Conservation (phyloP, 345 rosid genomes). For the Eucalyptus sp. region DNA sequence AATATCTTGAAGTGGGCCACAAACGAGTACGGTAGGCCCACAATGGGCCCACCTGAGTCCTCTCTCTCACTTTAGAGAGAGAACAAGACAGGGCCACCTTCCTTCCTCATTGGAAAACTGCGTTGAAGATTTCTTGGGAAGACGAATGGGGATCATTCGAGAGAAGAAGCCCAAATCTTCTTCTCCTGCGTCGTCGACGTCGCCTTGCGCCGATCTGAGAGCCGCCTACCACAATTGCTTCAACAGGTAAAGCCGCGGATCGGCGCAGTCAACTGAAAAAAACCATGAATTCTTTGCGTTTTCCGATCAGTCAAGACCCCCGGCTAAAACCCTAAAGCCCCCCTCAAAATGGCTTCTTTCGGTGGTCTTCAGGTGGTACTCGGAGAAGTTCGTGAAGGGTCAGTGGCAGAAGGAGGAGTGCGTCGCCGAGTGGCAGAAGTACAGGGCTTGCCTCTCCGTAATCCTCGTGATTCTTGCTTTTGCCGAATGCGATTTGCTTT, state of each 20-base stretch:
- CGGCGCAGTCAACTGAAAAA: neutral
- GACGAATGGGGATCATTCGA: constrained; percentile 23
- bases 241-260: constrained; percentile 25
- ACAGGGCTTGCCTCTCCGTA: constrained; percentile 80
- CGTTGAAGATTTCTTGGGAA: neutral
- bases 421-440: constrained; percentile 59
- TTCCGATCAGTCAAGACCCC: neutral
- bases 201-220: constrained; percentile 66
- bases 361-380: constrained; percentile 52
- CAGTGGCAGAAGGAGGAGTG: constrained; percentile 78
- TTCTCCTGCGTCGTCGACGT: constrained; percentile 36
- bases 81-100: neutral
- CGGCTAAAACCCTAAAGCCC: neutral
- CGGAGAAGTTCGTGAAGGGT: constrained; percentile 77
- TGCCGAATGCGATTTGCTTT: neutral
- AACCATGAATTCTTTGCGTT: neutral
- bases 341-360: neutral
- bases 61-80: neutral
- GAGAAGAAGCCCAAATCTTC: neutral
- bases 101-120: neutral
- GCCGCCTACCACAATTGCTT: constrained; percentile 76
- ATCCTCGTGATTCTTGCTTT: neutral
- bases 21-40: rapidly evolving
- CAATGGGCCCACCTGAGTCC: neutral
- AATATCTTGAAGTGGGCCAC: neutral